Conservation (phyloP, 257 asterid genomes). For the Salvia miltiorrhiza region DNA sequence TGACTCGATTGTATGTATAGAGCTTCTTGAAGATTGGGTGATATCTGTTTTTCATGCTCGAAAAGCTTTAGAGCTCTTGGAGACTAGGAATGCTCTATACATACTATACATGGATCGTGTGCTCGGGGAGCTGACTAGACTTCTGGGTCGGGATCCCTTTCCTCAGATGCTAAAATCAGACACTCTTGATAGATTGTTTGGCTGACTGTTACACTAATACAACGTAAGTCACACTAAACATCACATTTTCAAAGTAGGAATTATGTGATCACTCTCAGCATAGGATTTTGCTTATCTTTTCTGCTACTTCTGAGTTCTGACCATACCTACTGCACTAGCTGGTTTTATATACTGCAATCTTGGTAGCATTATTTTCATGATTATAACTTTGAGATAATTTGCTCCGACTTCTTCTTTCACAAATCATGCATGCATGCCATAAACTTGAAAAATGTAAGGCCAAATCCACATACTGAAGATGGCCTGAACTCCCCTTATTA, state of each 20-base stretch:
- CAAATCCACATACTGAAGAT: neutral
- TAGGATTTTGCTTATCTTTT: neutral
- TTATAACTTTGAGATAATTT: neutral
- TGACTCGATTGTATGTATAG: slow-evolving; percentile 34
- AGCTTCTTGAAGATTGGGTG: slow-evolving; percentile 80
- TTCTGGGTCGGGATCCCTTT: slow-evolving; percentile 54
- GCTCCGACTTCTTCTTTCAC: neutral
- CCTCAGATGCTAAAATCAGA: slow-evolving; percentile 51
- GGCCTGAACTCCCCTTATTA: neutral
- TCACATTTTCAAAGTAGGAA: neutral
- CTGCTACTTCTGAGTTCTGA: neutral
- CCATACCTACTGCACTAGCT: neutral
- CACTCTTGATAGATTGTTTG: slow-evolving; percentile 48
- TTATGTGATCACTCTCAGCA: neutral
- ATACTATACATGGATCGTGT: slow-evolving; percentile 83
- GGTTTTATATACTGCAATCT: neutral
- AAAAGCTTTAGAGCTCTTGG: slow-evolving; percentile 69
- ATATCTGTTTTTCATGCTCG: slow-evolving; percentile 59
- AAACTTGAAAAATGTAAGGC: neutral
- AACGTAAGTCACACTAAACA: slow-evolving; percentile 16
- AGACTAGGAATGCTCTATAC: slow-evolving; percentile 73
- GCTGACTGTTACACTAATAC: slow-evolving; percentile 30
- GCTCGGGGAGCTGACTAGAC: slow-evolving; percentile 67
- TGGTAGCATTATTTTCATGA: neutral
- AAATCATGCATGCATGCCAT: neutral